A percentile compares a stretch with the other conserved stretches of the same genome.
Evolutionary conservation across 495 filamentous ascomycete species (phyloP).

Genomic region (Podospora comata): DNA sequence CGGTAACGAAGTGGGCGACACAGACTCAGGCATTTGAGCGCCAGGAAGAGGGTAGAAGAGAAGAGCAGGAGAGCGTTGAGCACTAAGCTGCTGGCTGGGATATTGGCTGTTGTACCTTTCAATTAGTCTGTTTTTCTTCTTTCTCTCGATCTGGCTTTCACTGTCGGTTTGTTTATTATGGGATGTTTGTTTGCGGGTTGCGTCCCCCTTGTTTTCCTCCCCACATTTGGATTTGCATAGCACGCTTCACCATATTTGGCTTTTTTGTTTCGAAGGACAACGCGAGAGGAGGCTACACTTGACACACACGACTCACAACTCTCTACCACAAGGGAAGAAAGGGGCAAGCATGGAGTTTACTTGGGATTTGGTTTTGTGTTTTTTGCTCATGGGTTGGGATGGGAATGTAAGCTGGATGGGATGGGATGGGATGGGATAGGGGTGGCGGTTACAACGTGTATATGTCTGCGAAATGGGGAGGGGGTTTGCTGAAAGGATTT

Average conservation of each 20-base stretch:
- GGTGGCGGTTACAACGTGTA: neutral
- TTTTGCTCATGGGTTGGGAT: neutral
- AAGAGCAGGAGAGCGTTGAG: neutral
- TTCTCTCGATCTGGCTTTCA: conserved; percentile 5
- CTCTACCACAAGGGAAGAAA: neutral
- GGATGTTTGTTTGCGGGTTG: conserved; percentile 6
- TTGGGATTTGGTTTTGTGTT: neutral
- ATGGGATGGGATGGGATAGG: neutral
- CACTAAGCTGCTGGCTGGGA: neutral
- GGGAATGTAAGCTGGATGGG: neutral
- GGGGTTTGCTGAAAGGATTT: neutral
- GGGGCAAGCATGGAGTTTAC: conserved; percentile 8
- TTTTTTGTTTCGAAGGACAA: conserved; percentile 5
- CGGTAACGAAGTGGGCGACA: neutral
- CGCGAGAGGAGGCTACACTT: neutral
- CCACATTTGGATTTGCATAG: conserved; percentile 25
- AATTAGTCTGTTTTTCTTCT: neutral
- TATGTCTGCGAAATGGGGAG: neutral
- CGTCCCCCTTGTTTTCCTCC: neutral
- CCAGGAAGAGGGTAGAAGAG: neutral
- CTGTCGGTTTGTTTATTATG: neutral
- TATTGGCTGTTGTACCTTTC: conserved; percentile 14
- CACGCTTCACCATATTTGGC: conserved; percentile 19
- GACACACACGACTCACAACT: neutral
- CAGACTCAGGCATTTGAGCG: neutral